Conservation (phyloP, 2,329 filamentous ascomycete species). For the Phyllosticta citrichinensis region DNA sequence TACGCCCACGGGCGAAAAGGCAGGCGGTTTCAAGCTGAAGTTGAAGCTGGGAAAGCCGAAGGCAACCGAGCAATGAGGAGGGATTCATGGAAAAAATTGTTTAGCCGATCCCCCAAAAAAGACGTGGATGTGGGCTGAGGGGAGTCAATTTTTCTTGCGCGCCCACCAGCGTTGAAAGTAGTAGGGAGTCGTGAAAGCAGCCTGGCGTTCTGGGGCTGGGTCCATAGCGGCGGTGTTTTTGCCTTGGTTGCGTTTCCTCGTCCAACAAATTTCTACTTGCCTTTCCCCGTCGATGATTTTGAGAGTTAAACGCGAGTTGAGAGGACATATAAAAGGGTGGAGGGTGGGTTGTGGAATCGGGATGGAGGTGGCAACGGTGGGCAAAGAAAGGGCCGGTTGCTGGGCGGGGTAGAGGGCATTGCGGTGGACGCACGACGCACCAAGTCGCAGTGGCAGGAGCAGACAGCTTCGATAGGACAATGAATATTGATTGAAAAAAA, state of each 20-base stretch:
- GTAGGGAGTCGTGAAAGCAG: background rate
- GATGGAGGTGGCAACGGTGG: background rate
- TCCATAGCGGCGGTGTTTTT: conserved; percentile 8
- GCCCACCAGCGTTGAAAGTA: background rate
- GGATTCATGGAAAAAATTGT: background rate
- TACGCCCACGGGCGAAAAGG: background rate
- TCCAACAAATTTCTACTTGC: background rate
- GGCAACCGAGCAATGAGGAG: background rate
- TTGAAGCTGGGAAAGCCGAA: conserved; percentile 6
- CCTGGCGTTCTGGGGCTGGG: conserved; percentile 5
- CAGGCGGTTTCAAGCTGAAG: conserved; percentile 3
- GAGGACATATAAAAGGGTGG: background rate
- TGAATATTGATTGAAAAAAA: background rate
- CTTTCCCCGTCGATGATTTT: background rate
- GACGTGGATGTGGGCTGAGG: background rate
- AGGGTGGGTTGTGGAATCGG: background rate
- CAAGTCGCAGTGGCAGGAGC: background rate
- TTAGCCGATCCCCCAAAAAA: background rate
- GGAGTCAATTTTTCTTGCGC: background rate
- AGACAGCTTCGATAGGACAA: background rate
- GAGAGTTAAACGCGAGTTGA: background rate
- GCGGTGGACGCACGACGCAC: background rate
- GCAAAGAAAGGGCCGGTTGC: background rate
- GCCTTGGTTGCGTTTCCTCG: background rate
- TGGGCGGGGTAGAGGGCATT: background rate